Percentiles rank a stretch among this genome's conserved stretches.
Evolutionary conservation across 192 early-diverging fungal genomes (phyloP).

Genomic region (Coemansia sp.): DNA sequence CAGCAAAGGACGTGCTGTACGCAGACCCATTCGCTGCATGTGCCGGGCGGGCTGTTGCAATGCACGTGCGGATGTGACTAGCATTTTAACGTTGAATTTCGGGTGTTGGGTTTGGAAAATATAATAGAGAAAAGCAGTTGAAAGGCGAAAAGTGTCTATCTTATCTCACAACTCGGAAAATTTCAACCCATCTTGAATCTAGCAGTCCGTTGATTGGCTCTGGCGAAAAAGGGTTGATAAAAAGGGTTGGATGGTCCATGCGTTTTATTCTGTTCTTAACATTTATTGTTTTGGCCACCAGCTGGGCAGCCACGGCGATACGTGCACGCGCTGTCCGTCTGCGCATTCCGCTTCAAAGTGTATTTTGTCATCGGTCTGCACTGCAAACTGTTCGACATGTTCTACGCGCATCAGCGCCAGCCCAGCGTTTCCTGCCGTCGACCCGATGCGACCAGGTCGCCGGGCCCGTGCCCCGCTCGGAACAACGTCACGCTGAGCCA

Average conservation of each 20-base stretch:
- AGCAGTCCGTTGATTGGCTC: no score
- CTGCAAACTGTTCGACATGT: constrained; percentile 44
- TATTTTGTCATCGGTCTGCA: constrained; percentile 8
- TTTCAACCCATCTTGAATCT: no score
- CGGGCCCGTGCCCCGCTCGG: constrained; percentile 10
- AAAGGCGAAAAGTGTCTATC: no score
- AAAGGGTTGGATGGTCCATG: neutral
- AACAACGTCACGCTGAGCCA: constrained; percentile 29
- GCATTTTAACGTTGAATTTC: no score
- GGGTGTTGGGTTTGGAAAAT: no score
- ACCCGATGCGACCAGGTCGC: constrained; percentile 66
- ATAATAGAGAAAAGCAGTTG: no score
- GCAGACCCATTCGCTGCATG: constrained; percentile 7
- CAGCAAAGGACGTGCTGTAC: constrained; percentile 19
- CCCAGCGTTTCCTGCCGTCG: constrained; percentile 73
- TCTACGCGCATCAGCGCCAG: constrained; percentile 87
- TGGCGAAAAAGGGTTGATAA: neutral
- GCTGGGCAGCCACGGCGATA: constrained; percentile 40
- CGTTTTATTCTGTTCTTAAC: neutral
- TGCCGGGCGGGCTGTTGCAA: neutral
- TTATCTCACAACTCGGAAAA: no score
- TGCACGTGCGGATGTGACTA: neutral
- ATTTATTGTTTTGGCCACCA: constrained; percentile 37
- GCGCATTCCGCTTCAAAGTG: constrained; percentile 25
- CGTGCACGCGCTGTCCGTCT: constrained; percentile 21